Evolutionary conservation across 805 yeast genomes (phyloP).

Genomic region (Jamesozyma piceae): DNA sequence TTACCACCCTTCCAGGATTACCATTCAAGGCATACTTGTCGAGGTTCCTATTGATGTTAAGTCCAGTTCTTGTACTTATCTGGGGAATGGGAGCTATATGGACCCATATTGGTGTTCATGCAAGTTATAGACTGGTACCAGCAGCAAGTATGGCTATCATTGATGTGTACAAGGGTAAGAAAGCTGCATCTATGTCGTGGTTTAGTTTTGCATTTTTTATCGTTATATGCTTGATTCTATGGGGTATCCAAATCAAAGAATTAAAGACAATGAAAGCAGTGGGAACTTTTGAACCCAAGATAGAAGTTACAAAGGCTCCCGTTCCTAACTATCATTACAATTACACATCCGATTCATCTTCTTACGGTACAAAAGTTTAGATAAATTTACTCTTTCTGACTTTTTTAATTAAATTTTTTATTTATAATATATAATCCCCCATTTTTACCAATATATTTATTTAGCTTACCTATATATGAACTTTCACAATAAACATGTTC

Average conservation of each 20-base stretch:
- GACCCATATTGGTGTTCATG: slow-evolving; percentile 45
- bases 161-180: slow-evolving; percentile 36
- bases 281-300: too few relatives aligned
- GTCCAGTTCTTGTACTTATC: slow-evolving; percentile 34
- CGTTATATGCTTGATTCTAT: slow-evolving; percentile 34
- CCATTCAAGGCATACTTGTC: slow-evolving; percentile 33
- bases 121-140: slow-evolving; percentile 37
- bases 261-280: too few relatives aligned
- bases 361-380: too few relatives aligned
- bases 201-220: slow-evolving; percentile 42
- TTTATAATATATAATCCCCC: too few relatives aligned
- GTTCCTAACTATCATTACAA: too few relatives aligned
- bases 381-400: too few relatives aligned
- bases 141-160: slow-evolving; percentile 44
- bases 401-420: too few relatives aligned
- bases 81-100: slow-evolving; percentile 65
- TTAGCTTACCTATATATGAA: too few relatives aligned
- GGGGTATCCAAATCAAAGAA: too few relatives aligned
- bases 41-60: slow-evolving; percentile 26
- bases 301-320: too few relatives aligned
- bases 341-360: slow-evolving; percentile 2
- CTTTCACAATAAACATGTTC: too few relatives aligned
- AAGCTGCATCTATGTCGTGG: slow-evolving; percentile 57
- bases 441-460: too few relatives aligned
- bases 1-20: slow-evolving; percentile 39